Conservation (phyloP, 495 filamentous ascomycete species). For the Aspergillus nidulans region DNA sequence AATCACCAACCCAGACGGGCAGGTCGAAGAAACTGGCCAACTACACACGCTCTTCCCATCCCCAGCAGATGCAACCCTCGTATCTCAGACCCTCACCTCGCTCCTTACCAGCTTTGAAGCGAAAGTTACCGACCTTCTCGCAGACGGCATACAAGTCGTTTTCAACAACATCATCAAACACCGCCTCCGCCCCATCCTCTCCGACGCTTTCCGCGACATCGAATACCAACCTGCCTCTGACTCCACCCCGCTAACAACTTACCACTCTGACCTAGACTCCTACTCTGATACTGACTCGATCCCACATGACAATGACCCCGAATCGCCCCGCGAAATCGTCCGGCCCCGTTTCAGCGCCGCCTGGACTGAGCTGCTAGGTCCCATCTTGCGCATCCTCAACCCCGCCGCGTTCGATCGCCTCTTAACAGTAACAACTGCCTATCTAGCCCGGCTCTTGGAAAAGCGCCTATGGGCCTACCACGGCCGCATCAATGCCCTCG, state of each 20-base stretch:
- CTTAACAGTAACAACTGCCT: constrained; percentile 63
- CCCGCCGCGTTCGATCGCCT: constrained; percentile 64
- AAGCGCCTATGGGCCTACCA: constrained; percentile 86
- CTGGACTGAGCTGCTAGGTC: constrained; percentile 81
- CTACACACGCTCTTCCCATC: constrained; percentile 73
- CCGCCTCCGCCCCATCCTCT: constrained; percentile 76
- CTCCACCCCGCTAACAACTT: constrained; percentile 27
- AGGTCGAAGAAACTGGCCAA: constrained; percentile 21
- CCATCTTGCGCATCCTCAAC: constrained; percentile 82
- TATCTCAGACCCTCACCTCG: constrained; percentile 59
- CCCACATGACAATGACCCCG: constrained; percentile 31
- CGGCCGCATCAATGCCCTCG: constrained; percentile 74
- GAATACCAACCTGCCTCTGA: constrained; percentile 63
- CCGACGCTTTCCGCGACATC: constrained; percentile 85
- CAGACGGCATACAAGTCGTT: constrained; percentile 74
- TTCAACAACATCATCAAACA: constrained; percentile 87
- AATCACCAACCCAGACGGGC: constrained; percentile 19
- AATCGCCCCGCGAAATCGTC: constrained; percentile 49
- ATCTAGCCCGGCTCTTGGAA: constrained; percentile 75
- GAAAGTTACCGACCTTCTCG: constrained; percentile 76
- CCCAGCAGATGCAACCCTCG: constrained; percentile 63
- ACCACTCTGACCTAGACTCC: constrained; percentile 13
- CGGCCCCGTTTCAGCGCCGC: constrained; percentile 68
- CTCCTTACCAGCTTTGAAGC: constrained; percentile 66
- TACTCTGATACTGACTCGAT: constrained; percentile 16